Conservation (phyloP, 2,329 filamentous ascomycete species). For the Cadophora gregata region DNA sequence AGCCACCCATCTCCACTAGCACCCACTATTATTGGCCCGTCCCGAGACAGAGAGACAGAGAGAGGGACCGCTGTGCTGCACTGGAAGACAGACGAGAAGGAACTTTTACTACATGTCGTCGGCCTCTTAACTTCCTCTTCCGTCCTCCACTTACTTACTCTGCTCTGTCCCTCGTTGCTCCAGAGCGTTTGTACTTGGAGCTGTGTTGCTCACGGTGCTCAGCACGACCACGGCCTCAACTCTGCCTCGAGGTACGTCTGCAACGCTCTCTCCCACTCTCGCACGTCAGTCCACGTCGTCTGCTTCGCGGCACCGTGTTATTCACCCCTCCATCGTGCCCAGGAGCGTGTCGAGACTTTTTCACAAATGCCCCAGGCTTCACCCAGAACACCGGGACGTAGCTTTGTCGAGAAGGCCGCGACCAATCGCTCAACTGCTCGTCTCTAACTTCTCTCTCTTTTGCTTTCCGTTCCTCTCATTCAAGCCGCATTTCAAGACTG, state of each 20-base stretch:
- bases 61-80: neutral
- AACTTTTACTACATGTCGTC: conserved; percentile 21
- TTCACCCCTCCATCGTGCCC: conserved; percentile 28
- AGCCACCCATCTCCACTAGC: conserved; percentile 32
- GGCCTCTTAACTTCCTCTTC: conserved; percentile 30
- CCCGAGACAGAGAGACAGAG: conserved; percentile 16
- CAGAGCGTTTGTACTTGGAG: conserved; percentile 35
- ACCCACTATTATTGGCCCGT: conserved; percentile 25
- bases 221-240: conserved; percentile 34
- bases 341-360: conserved; percentile 6
- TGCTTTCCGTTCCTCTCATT: conserved; percentile 15
- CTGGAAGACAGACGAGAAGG: neutral
- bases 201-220: conserved; percentile 36
- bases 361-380: conserved; percentile 2
- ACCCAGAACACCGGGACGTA: conserved; percentile 18
- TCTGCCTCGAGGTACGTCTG: conserved; percentile 34
- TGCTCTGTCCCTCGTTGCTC: conserved; percentile 21
- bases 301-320: conserved; percentile 21
- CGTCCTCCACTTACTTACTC: conserved; percentile 16
- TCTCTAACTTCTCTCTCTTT: conserved; percentile 2
- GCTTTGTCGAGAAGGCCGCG: conserved; percentile 7
- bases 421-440: conserved; percentile 7
- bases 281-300: neutral
- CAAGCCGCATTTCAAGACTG: conserved; percentile 24
- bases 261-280: conserved; percentile 19